Base-by-base conservation (phyloP, 768 basidiomycete genomes). In the Sporobolomyces phaffii region DNA sequence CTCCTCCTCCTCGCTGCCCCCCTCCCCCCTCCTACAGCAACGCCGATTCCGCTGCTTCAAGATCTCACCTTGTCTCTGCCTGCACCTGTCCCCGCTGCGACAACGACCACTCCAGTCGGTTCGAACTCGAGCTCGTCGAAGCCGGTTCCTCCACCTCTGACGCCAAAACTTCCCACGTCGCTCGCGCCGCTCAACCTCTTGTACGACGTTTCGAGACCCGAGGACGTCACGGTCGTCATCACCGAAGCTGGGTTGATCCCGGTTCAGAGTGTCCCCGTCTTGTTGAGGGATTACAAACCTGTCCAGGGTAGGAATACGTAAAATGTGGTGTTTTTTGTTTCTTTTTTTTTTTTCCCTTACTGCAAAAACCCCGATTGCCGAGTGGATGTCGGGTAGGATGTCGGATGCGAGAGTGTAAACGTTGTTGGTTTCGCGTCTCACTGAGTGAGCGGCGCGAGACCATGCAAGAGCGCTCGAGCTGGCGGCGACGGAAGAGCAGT, bases 121-220 rank as follows among this genome's bases (percentile, higher is more conserved):
- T 38, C 38, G 38, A 38, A 38, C 34, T 63, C 24, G 60, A 57
- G 15, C 45, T 75, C 76, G 26, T 5, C 62, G 20, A 62, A n/a
- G 29, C 52, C 43, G 38, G 40, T 7, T 36, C 62, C 10, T 38
- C 68, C 43, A 48, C 62, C 54, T 36, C 56, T 40, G 24, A 24
- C 57, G 43, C 14, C 48, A 10, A 33, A 58, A 60, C 77, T 82
- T 26, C 53, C 58, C 4, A 2, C 48, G 1, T 85, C 85, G 72
- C 81, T 96, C 20, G 86, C 91, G 72, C 83, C 87, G 26, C 80
- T 96, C 68, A 90, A 88, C 76, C 88, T 94, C 9, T 78, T 97
- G 17, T 99, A 98, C 75, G 96, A 99, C 77, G 81, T 98, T 48
- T 96, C 96, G 3, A 90, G 94, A 2, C 88, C 93, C 1, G 84